Evolutionary conservation across 345 rosid genomes (phyloP), one percentile per base, ranked within the genome.

Genomic region (Hibiscus trionum): DNA sequence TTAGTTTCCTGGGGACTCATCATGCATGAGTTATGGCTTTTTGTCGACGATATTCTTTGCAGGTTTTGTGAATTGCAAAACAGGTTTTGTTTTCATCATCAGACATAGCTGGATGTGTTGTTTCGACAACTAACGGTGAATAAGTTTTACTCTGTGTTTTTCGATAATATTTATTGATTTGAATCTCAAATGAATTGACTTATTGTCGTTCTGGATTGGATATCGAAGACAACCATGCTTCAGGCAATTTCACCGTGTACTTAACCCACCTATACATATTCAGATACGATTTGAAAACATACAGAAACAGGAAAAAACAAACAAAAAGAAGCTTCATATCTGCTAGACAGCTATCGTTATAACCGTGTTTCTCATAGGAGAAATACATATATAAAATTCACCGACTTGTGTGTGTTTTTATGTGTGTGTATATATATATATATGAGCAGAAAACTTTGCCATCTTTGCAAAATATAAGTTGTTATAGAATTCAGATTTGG

Each of bases 271-370:
- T 29, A 47, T 49, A 49, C 0, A 1, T 29, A 1, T 29, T 9
- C 15, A 57, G 47, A n/a, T 2, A 11, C 26, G 62, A 11, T 47
- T 12, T 12, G 33, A 26, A 46, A 66, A 66, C 56, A 46, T 24
- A 16, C 55, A 66, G 24, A 17, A n/a, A 53, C 9, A 24, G 61
- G 14, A 2, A 56, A 52, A 1, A 5, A 39, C 7, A 19, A n/a
- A 26, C 27, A 7, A 67, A n/a, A 27, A 68, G 1, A 5, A 16
- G 26, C 44, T 53, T 55, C 33, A 11, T 1, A n/a, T 69, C 35
- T 55, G 62, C 72, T 17, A 7, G 72, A 55, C 72, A 69, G 72
- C 72, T 55, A 69, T 17, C 49, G n/a, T 4, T 33, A 19, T 69
- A 55, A 35, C 63, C 73, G 62, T 55, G 62, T 69, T 53, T 69